A percentile compares a stretch with the other conserved stretches of the same genome.
Evolutionary conservation across 2,329 filamentous ascomycete genomes (phyloP).

Genomic region (Penicillium occitanis): DNA sequence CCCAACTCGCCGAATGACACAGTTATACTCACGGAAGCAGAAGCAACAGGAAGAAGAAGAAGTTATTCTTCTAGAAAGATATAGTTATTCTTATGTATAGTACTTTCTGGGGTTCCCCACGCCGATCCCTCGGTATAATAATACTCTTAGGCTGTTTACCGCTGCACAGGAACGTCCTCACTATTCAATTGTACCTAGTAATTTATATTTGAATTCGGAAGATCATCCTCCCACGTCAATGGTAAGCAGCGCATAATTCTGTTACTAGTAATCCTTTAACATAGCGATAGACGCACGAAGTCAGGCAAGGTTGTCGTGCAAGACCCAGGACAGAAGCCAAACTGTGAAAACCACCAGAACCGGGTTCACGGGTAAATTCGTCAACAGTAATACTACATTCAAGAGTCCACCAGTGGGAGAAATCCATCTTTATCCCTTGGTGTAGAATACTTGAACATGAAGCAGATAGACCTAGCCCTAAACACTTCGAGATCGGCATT

Average conservation of each 20-base stretch:
- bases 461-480: not conserved
- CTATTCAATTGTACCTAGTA: not conserved
- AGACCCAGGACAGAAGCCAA: not conserved
- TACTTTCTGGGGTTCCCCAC: not conserved
- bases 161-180: not conserved
- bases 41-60: not conserved
- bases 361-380: not conserved
- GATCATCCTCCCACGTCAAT: not conserved
- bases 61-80: not conserved
- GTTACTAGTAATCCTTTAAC: not conserved
- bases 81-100: not conserved
- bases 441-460: not conserved
- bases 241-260: not conserved
- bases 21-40: not conserved
- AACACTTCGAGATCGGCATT: not conserved
- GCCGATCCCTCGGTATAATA: not conserved
- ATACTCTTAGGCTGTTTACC: not conserved
- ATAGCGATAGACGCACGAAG: not conserved
- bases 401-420: not conserved
- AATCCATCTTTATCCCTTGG: not conserved
- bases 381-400: not conserved
- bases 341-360: too few species aligned
- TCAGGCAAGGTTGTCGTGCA: not conserved
- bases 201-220: not conserved
- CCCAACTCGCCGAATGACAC: not conserved